Evolutionary conservation across 345 rosid genomes (phyloP), one percentile per base, ranked within the genome.

Genomic region (Citropsis articulata): DNA sequence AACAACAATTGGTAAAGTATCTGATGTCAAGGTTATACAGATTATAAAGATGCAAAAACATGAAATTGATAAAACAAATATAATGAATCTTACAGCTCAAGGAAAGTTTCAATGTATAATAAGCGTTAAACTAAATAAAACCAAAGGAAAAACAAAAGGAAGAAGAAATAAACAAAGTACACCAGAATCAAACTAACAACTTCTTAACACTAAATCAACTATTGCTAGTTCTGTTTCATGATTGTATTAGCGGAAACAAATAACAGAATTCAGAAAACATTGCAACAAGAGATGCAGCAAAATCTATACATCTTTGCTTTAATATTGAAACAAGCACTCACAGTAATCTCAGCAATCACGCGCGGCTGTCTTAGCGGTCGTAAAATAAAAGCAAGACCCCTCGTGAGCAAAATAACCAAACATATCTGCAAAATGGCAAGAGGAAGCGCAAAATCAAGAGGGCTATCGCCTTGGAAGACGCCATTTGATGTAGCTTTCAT

Each of bases 401-500:
- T 85, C 57, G 97, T 92, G 72, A 94, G 85, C 13, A 77, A 72
- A 4, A 92, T 77, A 5, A 94, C 97, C 24, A 94, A 77, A 71
- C 89, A 84, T 12, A 94, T 92, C 81, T 92, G 98, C 33, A 94
- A 75, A 75, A 87, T 91, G 67, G 86, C 89, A 6, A 94, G 92
- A 62, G 98, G 97, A 73, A 94, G 87, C 0, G 95, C 93, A 63
- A 66, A 91, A 78, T 94, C 87, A 6, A 92, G 81, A 13, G 98
- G 98, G 75, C 77, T 89, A 60, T 92, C 91, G 0, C 90, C 92
- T 75, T 94, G 97, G 71, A 92, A 90, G 2, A 88, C 62, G 36
- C 97, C 98, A 77, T 92, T 91, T 31, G 97, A 93, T 13, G 94
- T 85, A 22, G 97, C 83, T 81, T 85, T 84, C 98, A 92, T 90